These are phyloP conservation scores for Cercophora sp. DNA, from an alignment of 495 filamentous ascomycete genomes.

Conservation along the genomic window DNA sequence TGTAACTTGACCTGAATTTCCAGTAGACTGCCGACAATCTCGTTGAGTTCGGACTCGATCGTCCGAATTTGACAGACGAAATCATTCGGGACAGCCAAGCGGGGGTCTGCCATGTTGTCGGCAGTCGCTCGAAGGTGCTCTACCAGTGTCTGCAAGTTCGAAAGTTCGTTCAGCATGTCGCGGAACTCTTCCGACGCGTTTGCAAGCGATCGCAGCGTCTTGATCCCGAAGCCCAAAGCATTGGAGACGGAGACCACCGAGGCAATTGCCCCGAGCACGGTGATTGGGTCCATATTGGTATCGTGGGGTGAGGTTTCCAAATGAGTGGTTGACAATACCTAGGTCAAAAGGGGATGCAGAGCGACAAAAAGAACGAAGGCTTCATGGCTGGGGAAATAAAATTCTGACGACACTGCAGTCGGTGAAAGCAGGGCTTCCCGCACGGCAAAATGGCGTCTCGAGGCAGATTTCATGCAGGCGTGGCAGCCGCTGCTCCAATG, in stretches of 20 bases:
- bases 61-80: neutral
- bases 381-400: no score
- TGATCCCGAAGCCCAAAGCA: neutral
- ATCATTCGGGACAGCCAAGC: neutral
- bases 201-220: neutral
- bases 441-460: no score
- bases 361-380: no score
- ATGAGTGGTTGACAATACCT: no score
- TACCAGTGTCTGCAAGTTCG: neutral
- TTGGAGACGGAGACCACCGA: conserved; percentile 4
- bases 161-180: conserved; percentile 6
- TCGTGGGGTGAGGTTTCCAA: no score
- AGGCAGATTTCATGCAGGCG: no score
- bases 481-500: no score
- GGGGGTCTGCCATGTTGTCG: neutral
- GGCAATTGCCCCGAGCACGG: neutral
- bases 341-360: no score
- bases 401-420: no score
- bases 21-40: neutral
- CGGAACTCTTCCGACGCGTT: neutral
- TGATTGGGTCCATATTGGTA: no score
- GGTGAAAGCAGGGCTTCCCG: no score
- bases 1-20: neutral
- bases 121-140: neutral
- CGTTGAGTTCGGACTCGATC: neutral